These are phyloP conservation scores for Eucalyptus melliodora DNA, from an alignment of 345 rosid genomes.

Conservation along the genomic window DNA sequence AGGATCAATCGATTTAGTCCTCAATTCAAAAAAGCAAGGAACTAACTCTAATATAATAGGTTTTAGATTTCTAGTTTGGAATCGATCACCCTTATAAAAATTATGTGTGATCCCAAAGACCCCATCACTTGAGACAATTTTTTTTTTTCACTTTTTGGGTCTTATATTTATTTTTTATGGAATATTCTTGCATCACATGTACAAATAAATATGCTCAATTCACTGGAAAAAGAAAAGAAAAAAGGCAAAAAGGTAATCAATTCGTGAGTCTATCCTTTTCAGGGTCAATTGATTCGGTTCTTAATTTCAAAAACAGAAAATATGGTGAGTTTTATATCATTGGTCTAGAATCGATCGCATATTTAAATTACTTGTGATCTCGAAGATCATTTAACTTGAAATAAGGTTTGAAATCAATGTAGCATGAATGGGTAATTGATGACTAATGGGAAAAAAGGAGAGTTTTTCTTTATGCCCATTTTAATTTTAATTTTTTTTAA, in stretches of 20 bases:
- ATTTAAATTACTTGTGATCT: no score
- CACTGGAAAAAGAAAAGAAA: no score
- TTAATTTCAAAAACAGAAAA: neutral
- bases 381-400: fast-evolving
- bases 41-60: fast-evolving
- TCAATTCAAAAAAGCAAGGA: neutral
- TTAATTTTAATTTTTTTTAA: no score
- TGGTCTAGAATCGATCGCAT: fast-evolving
- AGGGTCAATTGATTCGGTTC: no score
- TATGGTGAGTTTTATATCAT: neutral
- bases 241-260: no score
- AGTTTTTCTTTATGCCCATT: neutral
- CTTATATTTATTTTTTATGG: no score
- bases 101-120: neutral
- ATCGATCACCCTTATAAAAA: neutral
- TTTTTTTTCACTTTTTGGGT: no score
- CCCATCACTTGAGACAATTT: neutral
- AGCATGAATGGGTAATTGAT: neutral
- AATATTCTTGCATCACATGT: no score
- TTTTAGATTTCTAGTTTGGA: neutral
- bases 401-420: no score
- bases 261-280: no score
- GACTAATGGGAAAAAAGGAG: neutral
- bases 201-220: no score
- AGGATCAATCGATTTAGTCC: neutral